A percentile compares a stretch with the other conserved stretches of the same genome.
phyloP scores from a whole-genome alignment of 192 early-diverging fungal species.

The Rhizoclosmatium sp. region DNA sequence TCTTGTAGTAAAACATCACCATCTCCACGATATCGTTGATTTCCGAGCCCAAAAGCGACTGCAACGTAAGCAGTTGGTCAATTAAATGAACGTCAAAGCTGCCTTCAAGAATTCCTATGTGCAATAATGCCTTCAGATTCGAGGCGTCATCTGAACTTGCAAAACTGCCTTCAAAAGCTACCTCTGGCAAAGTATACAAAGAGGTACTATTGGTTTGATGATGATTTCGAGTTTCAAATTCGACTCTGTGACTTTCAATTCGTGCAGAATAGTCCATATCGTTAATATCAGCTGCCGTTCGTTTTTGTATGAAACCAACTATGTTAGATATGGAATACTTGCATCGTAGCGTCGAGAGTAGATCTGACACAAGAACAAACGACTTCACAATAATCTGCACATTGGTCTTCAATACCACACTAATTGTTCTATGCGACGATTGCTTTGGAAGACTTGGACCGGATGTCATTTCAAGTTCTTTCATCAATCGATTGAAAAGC shows the following conservation, averaged over 20 bases:
- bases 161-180: slow-evolving; percentile 8
- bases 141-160: neutral
- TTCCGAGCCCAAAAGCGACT: slow-evolving; percentile 77
- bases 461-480: slow-evolving; percentile 64
- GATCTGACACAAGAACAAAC: slow-evolving; percentile 66
- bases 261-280: slow-evolving; percentile 3
- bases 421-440: neutral
- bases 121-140: slow-evolving; percentile 18
- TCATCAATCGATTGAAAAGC: slow-evolving; percentile 72
- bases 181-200: slow-evolving; percentile 20
- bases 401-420: neutral
- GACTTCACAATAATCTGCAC: slow-evolving; percentile 67
- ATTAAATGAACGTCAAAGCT: slow-evolving; percentile 69
- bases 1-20: slow-evolving; percentile 56
- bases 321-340: slow-evolving; percentile 18
- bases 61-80: slow-evolving; percentile 81
- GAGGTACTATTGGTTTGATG: neutral
- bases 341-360: slow-evolving; percentile 66
- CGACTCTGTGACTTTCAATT: slow-evolving; percentile 46
- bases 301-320: neutral
- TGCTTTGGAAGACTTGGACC: neutral
- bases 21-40: slow-evolving; percentile 78
- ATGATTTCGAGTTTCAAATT: slow-evolving; percentile 49
- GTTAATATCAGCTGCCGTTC: neutral
- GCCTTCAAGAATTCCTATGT: slow-evolving; percentile 38